Evolutionary conservation across 768 basidiomycete species (phyloP), one percentile per base, ranked within the genome.

Genomic region (Mycena venus): DNA sequence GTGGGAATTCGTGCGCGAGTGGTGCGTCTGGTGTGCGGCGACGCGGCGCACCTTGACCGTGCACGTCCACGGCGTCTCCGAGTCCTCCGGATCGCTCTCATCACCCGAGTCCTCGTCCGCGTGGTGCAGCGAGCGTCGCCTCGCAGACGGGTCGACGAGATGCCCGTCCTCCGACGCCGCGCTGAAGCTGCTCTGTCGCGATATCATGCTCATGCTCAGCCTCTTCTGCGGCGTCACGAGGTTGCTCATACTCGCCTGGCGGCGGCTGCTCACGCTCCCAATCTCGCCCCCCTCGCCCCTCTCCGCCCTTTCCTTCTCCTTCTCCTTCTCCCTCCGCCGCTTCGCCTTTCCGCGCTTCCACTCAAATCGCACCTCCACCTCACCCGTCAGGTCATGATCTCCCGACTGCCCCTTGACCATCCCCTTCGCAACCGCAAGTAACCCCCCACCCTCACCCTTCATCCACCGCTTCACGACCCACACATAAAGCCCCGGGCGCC

Each of bases 61-160:
- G 80, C 97, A 99, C 56, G 93, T 92, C 97, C 97, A 99, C 0
- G 98, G 96, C 27, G 96, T 97, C 83, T 99, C 97, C 53, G 95
- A 96, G 79, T 99, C 98, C 80, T 99, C 97, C 0, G 97, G 95
- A 76, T 99, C 98, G 72, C 95, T 96, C 55, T 97, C 96, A 19
- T 94, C 92, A 0, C 88, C 95, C 2, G 90, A 88, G 59, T 92
- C 91, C 17, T 82, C 84, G 2, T 66, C 72, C 3, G 32, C 60
- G 11, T n/a, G 31, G 23, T 47, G 59, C 6, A 15, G n/a, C 34
- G 75, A 72, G 27, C 25, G 23, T 36, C 75, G 36, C 36, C 65
- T 34, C 65, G 63, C 63, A 2, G 51, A 11, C 70, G 81, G 74
- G 79, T 85, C 87, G 83, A 88, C 87, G 83, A 88, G 77, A 23